Base-by-base conservation (phyloP, 805 yeast genomes). In the Zygosaccharomyces kombuchaensis region DNA sequence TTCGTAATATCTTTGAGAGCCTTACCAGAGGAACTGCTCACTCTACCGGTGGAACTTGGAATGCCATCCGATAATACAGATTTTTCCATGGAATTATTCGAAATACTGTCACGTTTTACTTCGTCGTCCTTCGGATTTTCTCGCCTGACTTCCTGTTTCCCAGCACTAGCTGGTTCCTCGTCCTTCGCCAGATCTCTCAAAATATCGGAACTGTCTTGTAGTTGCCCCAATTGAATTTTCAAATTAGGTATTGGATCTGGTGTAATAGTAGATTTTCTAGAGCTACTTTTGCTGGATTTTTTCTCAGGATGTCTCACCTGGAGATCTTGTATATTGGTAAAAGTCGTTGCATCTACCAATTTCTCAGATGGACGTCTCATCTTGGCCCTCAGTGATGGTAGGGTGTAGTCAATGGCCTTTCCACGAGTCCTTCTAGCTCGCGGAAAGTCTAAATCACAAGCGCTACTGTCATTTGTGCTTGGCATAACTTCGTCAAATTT, bases 351-450 rank as follows among this genome's bases (percentile, higher is more conserved):
- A 60, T 80, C 86, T 2, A 78, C 78, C 36, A 81, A 66, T 51
- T 73, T 72, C 25, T 70, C 82, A 0, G 81, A 71, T 27, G 78
- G 80, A 52, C 91, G 72, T 58, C 95, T 75, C 82, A 83, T 73
- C 58, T 84, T 85, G 12, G 74, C 76, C 32, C 84, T 70, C 43
- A 84, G 62, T 1, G 90, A 80, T 0, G 89, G 88, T 27, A 80
- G 71, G 14, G 80, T 79, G 55, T 87, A 87, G 59, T 80, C 78
- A 5, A 87, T 78, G 9, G 75, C 73, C 47, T 75, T 78, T 3
- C 80, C 74, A 17, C 80, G 67, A 19, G 87, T 70, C 46, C 80
- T 64, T 40, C 83, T 67, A 34, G 75, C 54, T 43, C 70, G 57
- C 2, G 59, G 40, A 16, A 52, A 47, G 7, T 49, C 52, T 12